A percentile compares a stretch with the other conserved stretches of the same genome.
Evolutionary conservation across 148 eudicot species (phyloP).

Genomic region (Hydrangea macrophylla): DNA sequence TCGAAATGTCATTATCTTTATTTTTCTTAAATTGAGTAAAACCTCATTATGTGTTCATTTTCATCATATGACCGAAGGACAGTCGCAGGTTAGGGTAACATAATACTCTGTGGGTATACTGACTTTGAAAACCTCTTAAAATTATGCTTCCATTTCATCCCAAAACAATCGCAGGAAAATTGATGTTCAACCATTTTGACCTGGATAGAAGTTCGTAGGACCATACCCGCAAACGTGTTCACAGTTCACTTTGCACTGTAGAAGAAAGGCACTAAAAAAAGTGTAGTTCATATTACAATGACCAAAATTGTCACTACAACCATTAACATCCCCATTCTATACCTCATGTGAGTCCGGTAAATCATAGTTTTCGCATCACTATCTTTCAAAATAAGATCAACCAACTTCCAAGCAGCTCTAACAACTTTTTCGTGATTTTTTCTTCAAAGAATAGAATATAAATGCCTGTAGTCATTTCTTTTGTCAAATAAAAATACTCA

Average conservation of each 20-base stretch:
- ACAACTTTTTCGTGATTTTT: background rate
- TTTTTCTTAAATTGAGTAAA: background rate
- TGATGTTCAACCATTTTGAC: background rate
- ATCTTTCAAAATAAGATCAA: background rate
- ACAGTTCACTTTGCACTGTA: background rate
- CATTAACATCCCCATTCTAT: background rate
- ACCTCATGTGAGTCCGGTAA: background rate
- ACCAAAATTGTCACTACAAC: background rate
- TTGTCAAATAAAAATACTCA: background rate
- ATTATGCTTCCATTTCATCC: background rate
- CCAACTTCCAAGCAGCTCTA: background rate
- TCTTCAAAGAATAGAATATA: background rate
- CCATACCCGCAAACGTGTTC: background rate
- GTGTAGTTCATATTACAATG: background rate
- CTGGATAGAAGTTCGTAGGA: background rate
- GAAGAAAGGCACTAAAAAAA: background rate
- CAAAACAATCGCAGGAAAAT: background rate
- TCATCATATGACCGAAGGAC: too few relatives aligned
- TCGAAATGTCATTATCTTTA: background rate
- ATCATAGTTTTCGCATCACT: background rate
- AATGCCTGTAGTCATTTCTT: background rate
- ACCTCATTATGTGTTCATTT: too few relatives aligned
- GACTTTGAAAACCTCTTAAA: background rate
- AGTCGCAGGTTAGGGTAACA: too few relatives aligned
- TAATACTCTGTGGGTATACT: too few relatives aligned